phyloP scores from a whole-genome alignment of 2,329 filamentous ascomycete species.

The Sclerotinia trifoliorum region DNA sequence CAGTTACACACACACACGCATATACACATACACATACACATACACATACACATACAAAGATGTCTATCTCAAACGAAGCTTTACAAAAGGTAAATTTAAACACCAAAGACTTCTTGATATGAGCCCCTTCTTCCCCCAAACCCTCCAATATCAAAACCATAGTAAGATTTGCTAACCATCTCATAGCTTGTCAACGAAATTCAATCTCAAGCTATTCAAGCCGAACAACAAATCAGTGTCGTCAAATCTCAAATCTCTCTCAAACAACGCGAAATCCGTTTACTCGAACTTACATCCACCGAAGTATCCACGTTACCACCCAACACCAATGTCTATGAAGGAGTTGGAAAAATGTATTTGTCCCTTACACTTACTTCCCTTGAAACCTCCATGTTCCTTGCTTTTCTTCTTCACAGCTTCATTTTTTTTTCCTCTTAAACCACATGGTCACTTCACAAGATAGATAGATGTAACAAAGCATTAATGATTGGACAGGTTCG shows the following conservation, averaged over 20 bases:
- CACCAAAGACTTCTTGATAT: neutral
- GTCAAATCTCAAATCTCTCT: slow-evolving; percentile 79
- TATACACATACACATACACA: neutral
- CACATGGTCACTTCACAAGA: slow-evolving; percentile 20
- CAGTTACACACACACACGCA: neutral
- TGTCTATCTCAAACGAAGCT: slow-evolving; percentile 94
- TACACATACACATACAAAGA: slow-evolving; percentile 44
- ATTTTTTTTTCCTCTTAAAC: neutral
- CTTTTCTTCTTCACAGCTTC: neutral
- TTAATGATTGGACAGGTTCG: slow-evolving; percentile 65
- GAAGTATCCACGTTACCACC: slow-evolving; percentile 76
- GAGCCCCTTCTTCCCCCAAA: slow-evolving; percentile 3
- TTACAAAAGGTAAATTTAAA: slow-evolving; percentile 72
- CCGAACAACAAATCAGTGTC: slow-evolving; percentile 88
- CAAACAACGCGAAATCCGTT: slow-evolving; percentile 85
- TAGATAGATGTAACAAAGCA: neutral
- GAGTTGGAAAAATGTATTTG: slow-evolving; percentile 91
- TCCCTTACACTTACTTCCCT: neutral
- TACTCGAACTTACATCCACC: slow-evolving; percentile 80
- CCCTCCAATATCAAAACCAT: slow-evolving; percentile 4
- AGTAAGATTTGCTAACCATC: slow-evolving; percentile 17
- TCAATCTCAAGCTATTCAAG: slow-evolving; percentile 80
- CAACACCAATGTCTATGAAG: slow-evolving; percentile 84
- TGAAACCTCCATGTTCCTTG: neutral
- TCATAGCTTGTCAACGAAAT: slow-evolving; percentile 86